These are phyloP conservation scores for Globisporangium paroecandrum DNA, from an alignment of 352 stramenopile species.

Conservation along the genomic window DNA sequence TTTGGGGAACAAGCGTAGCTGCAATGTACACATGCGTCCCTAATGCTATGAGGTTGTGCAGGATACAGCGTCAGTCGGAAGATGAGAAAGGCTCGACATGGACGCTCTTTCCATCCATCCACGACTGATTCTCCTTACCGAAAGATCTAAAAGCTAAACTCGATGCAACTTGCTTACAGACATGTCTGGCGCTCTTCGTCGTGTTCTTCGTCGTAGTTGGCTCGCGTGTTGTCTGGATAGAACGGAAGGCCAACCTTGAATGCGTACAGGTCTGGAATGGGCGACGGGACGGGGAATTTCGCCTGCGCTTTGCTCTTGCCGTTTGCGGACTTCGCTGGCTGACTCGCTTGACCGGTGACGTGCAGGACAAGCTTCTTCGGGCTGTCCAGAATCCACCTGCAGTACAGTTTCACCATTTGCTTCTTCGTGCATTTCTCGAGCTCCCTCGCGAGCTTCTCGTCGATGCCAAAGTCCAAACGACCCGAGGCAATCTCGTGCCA, in stretches of 20 bases:
- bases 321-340: slow-evolving; percentile 31
- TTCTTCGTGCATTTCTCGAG: slow-evolving; percentile 66
- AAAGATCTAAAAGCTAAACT: slow-evolving; percentile 2
- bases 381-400: slow-evolving; percentile 55
- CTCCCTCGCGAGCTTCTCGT: slow-evolving; percentile 65
- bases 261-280: slow-evolving; percentile 53
- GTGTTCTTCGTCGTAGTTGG: slow-evolving; percentile 7
- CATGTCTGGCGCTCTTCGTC: slow-evolving; percentile 10
- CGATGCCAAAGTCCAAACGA: slow-evolving; percentile 72
- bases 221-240: slow-evolving; percentile 49
- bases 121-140: neutral
- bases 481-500: slow-evolving; percentile 80
- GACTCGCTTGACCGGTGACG: slow-evolving; percentile 54
- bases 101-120: neutral
- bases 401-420: slow-evolving; percentile 60
- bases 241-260: slow-evolving; percentile 59
- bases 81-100: neutral
- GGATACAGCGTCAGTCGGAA: neutral
- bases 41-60: neutral
- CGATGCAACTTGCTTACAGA: slow-evolving; percentile 5
- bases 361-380: slow-evolving; percentile 67
- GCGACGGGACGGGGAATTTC: slow-evolving; percentile 23
- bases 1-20: neutral
- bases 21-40: neutral
- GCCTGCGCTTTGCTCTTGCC: slow-evolving; percentile 27